Percentiles rank a stretch among this genome's conserved stretches.
These are phyloP conservation scores for Beverwykella pulmonaria DNA, from an alignment of 495 filamentous ascomycete genomes.

Conservation along the genomic window DNA sequence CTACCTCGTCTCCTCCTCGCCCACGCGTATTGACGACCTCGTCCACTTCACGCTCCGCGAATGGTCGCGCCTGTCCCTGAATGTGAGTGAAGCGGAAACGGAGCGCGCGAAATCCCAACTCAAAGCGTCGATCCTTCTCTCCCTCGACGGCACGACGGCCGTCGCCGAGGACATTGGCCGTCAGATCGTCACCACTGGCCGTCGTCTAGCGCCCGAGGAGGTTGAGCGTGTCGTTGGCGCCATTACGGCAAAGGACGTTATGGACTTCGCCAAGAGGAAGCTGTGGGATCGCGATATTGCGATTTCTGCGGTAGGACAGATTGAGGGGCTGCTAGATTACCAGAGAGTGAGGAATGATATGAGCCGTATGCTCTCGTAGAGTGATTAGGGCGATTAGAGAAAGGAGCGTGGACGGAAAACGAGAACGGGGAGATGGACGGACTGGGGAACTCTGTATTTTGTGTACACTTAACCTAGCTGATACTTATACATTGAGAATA, in stretches of 20 bases:
- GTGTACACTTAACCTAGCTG: slow-evolving; percentile 31
- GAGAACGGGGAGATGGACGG: not conserved
- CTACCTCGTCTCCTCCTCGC: slow-evolving; percentile 92
- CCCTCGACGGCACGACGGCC: slow-evolving; percentile 94
- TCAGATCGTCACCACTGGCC: slow-evolving; percentile 95
- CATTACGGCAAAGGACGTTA: slow-evolving; percentile 95
- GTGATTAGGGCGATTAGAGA: not conserved
- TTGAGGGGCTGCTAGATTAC: slow-evolving; percentile 92
- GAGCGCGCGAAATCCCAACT: slow-evolving; percentile 99
- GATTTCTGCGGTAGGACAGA: slow-evolving; percentile 84
- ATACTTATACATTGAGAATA: slow-evolving; percentile 13
- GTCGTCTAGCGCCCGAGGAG: slow-evolving; percentile 86
- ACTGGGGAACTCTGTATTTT: slow-evolving; percentile 26
- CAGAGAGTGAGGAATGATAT: slow-evolving; percentile 85
- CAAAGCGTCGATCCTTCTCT: slow-evolving; percentile 95
- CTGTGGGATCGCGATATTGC: slow-evolving; percentile 98
- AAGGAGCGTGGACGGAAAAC: not conserved
- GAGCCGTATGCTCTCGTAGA: slow-evolving; percentile 70
- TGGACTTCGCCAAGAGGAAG: slow-evolving; percentile 86
- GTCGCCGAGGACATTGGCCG: slow-evolving; percentile 98
- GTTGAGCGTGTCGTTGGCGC: slow-evolving; percentile 85
- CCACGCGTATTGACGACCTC: slow-evolving; percentile 86
- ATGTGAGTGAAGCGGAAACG: slow-evolving; percentile 84
- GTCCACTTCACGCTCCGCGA: slow-evolving; percentile 98
- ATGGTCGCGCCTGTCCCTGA: slow-evolving; percentile 88